These are phyloP conservation scores for Castanopsis chinensis DNA, from an alignment of 306 rosid species.

Conservation along the genomic window DNA sequence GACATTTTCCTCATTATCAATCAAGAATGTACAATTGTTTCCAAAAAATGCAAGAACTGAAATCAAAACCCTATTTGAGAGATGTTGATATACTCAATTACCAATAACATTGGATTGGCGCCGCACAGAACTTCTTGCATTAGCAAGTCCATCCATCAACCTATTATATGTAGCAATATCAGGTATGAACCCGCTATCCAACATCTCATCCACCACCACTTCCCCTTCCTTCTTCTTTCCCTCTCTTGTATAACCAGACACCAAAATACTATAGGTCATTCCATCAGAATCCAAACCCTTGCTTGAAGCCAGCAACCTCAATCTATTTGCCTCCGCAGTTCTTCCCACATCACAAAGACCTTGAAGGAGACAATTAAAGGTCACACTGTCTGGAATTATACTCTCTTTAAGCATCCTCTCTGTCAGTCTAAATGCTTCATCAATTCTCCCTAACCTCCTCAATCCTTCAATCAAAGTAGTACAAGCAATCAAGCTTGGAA, in stretches of 20 bases:
- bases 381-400: constrained; percentile 57
- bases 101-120: constrained; percentile 12
- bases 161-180: constrained; percentile 68
- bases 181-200: constrained; percentile 70
- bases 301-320: constrained; percentile 57
- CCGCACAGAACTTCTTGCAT: not conserved
- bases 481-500: constrained; percentile 68
- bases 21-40: not conserved
- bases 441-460: constrained; percentile 43
- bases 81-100: constrained; percentile 14
- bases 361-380: constrained; percentile 67
- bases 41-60: not conserved
- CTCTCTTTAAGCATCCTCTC: constrained; percentile 68
- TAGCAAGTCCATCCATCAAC: constrained; percentile 50
- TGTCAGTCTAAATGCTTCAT: constrained; percentile 43
- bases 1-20: not conserved
- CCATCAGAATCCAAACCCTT: constrained; percentile 63
- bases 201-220: constrained; percentile 70
- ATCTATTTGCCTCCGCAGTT: constrained; percentile 61
- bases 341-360: constrained; percentile 50
- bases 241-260: constrained; percentile 53
- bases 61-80: constrained; percentile 4
- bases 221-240: constrained; percentile 49
- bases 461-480: constrained; percentile 70
- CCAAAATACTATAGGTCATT: constrained; percentile 55